Evolutionary conservation across 2,329 filamentous ascomycete species (phyloP), one percentile per base, ranked within the genome.

Genomic region (Phaeoacremonium minimum): DNA sequence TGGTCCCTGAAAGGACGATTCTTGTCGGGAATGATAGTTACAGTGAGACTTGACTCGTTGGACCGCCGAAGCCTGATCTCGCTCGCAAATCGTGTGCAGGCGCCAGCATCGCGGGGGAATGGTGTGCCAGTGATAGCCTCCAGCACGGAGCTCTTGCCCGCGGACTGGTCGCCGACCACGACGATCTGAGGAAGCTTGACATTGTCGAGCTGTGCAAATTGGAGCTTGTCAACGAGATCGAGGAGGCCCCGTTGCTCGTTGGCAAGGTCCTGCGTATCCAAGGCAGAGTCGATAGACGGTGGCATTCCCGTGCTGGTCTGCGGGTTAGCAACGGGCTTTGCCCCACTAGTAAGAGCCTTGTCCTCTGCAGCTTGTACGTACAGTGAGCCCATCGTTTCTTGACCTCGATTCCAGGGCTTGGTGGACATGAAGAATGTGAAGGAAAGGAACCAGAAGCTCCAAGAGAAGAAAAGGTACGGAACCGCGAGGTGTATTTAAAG

Each of bases 111-210:
- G 37, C 72, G 63, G 0, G 77, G 79, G 31, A 83, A 83, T 0
- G 71, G 69, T 8, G 79, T 76, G 16, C 75, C 75, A 0, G 76
- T 80, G 26, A 83, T 64, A n/a, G 77, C 76, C 47, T 81, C 77
- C 3, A 83, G 66, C 2, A 80, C 74, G 5, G 77, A 81, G 46
- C 73, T 79, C 54, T 83, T 83, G 15, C 79, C 79, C 6, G 75
- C 72, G 2, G 75, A 80, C 54, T 82, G 77, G 50, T 82, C 76
- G 18, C 78, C 77, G 20, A 79, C 78, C 16, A 82, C 77, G 32
- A 82, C 76, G 22, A 83, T 74, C 48, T 83, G 76, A 1, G 75
- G 76, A 0, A 80, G 62, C 32, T 69, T 66, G 43, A 57, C 53
- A 48, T 55, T 56, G 43, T 57, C 53, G 26, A 57, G 49, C 37